Evolutionary conservation across 139 green algal species (phyloP).

Genomic region (Deuterostichococcus epilithicus): DNA sequence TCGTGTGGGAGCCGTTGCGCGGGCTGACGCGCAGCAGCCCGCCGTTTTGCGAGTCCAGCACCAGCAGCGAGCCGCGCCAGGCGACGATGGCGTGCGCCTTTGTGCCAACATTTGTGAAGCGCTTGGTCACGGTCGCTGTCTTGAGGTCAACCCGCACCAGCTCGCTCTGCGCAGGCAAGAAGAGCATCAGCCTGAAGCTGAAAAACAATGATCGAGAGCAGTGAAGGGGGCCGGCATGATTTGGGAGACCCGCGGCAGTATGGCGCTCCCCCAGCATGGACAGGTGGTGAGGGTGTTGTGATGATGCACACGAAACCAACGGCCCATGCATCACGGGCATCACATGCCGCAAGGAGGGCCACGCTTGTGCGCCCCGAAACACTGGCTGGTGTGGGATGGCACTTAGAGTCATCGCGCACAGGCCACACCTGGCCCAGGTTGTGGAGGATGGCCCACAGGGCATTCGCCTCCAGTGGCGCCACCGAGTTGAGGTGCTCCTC

Average conservation of each 20-base stretch:
- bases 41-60: slow-evolving; percentile 54
- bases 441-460: slow-evolving; percentile 72
- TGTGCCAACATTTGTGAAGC: slow-evolving; percentile 38
- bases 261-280: too few species aligned
- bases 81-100: slow-evolving; percentile 61
- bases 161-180: slow-evolving; percentile 31
- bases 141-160: slow-evolving; percentile 43
- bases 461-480: slow-evolving; percentile 35
- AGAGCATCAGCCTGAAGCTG: neutral
- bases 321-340: too few species aligned
- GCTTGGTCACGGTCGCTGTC: slow-evolving; percentile 6
- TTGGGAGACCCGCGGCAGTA: too few species aligned
- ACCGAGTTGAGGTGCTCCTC: slow-evolving; percentile 74
- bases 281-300: too few species aligned
- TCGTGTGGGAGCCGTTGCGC: neutral
- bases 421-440: slow-evolving; percentile 60
- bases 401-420: too few species aligned
- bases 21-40: slow-evolving; percentile 38
- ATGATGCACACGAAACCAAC: too few species aligned
- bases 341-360: too few species aligned
- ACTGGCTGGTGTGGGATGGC: too few species aligned
- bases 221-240: too few species aligned
- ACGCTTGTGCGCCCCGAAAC: too few species aligned
- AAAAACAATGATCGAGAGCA: too few species aligned
- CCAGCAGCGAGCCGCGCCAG: slow-evolving; percentile 37